These are phyloP conservation scores for Starmerella bacillaris DNA, from an alignment of 805 yeast genomes.

Conservation along the genomic window DNA sequence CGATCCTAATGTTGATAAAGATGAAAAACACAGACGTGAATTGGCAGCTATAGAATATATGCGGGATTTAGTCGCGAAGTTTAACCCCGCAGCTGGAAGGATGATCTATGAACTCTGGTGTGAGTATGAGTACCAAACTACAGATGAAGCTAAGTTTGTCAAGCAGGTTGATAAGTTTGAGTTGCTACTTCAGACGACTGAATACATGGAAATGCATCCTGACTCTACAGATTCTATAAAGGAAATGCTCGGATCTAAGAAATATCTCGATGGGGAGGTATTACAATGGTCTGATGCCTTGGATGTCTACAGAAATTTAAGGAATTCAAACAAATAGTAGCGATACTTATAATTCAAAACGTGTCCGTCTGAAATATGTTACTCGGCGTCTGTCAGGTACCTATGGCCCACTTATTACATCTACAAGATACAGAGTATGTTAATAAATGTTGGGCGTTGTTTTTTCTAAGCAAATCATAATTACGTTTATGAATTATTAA, in stretches of 20 bases:
- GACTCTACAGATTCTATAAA: slow-evolving; percentile 39
- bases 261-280: slow-evolving; percentile 51
- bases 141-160: slow-evolving; percentile 71
- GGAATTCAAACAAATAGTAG: too few relatives aligned
- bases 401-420: neutral
- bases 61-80: slow-evolving; percentile 41
- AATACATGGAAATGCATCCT: slow-evolving; percentile 57
- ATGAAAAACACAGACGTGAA: slow-evolving; percentile 75
- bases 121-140: slow-evolving; percentile 73
- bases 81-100: slow-evolving; percentile 41
- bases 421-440: neutral
- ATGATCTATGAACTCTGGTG: slow-evolving; percentile 61
- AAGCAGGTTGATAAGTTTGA: slow-evolving; percentile 90
- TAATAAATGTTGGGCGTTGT: neutral
- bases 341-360: too few relatives aligned
- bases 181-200: slow-evolving; percentile 34
- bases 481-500: neutral
- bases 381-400: too few relatives aligned
- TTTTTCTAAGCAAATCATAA: neutral
- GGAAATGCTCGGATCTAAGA: slow-evolving; percentile 55
- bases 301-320: slow-evolving; percentile 5
- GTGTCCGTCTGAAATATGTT: too few relatives aligned
- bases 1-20: slow-evolving; percentile 44
- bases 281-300: slow-evolving; percentile 44
- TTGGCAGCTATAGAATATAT: slow-evolving; percentile 51